Base-by-base conservation (phyloP, 2,329 filamentous ascomycete genomes). In the Pseudocercospora pini-densiflorae region DNA sequence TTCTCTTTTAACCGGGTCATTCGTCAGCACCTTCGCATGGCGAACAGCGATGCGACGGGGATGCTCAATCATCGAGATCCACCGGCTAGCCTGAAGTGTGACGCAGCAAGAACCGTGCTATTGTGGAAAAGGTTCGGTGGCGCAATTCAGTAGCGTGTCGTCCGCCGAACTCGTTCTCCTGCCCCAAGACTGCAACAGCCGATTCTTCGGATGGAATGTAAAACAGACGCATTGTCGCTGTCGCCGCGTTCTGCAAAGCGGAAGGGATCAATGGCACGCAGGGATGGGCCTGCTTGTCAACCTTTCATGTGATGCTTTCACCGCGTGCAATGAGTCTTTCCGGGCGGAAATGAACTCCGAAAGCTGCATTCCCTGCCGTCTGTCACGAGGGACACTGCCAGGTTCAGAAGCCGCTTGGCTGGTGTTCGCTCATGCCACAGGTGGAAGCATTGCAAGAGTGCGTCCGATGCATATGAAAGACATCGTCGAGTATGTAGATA, bases 21-120 rank as follows among this genome's bases (percentile, higher is more conserved):
- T 59, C 7, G 55, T 60, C 55, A 59, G 55, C 53, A 57, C 54
- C 62, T 51, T 24, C 62, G 61, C 61, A 49, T 59, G 61, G 61
- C 51, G 23, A 23, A 49, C 60, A 55, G 61, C 61, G 61, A 24
- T 36, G 43, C 12, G 58, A 43, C 33, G 21, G 16, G 49, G 53
- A 29, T 54, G 51, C 51, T 29, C 55, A 40, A 40, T 12, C 55
- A 59, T 59, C 55, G 55, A 27, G 55, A 59, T 43, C 55, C 31
- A 59, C 55, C 33, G 23, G 33, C 43, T 51, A 55, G 59, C 21
- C 14, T 55, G 36, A 45, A 59, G 54, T 40, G 64, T 66, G 64
- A 66, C 61, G 64, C 55, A 66, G 61, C 43, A 54, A 43, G 23
- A 33, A 47, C 55, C 51, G 64, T 63, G 40, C 51, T 63, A 63